Base-by-base conservation (phyloP, 192 early-diverging fungal genomes). In the Coemansia sp. region DNA sequence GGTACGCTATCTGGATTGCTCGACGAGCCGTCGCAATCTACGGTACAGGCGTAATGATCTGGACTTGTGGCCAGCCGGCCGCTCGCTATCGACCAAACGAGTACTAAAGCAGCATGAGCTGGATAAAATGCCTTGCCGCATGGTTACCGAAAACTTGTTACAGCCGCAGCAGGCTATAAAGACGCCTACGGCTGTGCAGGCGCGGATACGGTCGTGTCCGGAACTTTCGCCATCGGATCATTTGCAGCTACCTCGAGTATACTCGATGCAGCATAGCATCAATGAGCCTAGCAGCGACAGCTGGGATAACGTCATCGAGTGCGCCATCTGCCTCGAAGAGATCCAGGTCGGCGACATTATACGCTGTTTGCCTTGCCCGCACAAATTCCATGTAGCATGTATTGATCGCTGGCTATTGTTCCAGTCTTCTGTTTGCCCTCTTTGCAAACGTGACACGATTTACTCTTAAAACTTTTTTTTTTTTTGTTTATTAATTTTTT, bases 341-440 rank as follows among this genome's bases (percentile, higher is more conserved):
- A 53, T 80, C 10, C 46, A 53, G n/a, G 41, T 50, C 3, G 78
- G 68, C 10, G 56, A 75, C 18, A 53, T 67, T 2, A 44, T 76
- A 3, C 68, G 79, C 31, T 53, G 46, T 8, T 53, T 77, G 12
- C 74, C 74, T 3, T 81, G 80, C 11, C 63, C 60, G 0, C 80
- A 81, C 39, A 39, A 57, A 2, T 81, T 71, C 62, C 80, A 81
- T 30, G 50, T 53, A 28, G 42, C 21, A 12, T 81, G 80, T 32
- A 68, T 81, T 32, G 80, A 81, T 38, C 63, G 64, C 37, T 81
- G 80, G 80, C 68, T 81, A 17, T 46, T 70, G 2, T 56, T 44
- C 45, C 73, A 81, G 36, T 69, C 70, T 6, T 69, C 75, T 6
- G 58, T 63, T 16, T 81, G 80, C 46, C 80, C 80, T 11, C 36